Conservation (phyloP, 495 filamentous ascomycete genomes). For the Talaromyces borbonicus region DNA sequence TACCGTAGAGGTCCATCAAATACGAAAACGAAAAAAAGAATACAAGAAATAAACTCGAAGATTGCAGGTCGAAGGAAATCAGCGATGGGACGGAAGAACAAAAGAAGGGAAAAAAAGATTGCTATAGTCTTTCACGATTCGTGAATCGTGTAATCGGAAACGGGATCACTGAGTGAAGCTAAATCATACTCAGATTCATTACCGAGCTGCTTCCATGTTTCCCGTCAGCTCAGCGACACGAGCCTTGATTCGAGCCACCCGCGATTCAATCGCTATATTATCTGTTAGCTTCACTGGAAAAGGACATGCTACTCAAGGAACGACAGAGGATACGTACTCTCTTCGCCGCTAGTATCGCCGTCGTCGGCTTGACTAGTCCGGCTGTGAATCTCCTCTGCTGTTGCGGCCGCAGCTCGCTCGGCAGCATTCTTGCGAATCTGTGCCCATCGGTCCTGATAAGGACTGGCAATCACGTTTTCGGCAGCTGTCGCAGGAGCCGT, state of each 20-base stretch:
- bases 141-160: background rate
- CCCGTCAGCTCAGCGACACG: conserved; percentile 89
- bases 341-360: conserved; percentile 85
- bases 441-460: conserved; percentile 71
- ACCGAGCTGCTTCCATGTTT: conserved; percentile 52
- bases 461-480: conserved; percentile 9
- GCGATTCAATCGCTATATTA: conserved; percentile 77
- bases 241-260: conserved; percentile 95
- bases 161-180: background rate
- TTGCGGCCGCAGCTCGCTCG: conserved; percentile 53
- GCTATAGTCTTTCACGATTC: conserved; percentile 3
- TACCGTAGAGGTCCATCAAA: too few species aligned
- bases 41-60: conserved; percentile 3
- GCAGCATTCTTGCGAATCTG: conserved; percentile 92
- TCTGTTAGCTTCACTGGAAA: conserved; percentile 11
- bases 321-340: conserved; percentile 56
- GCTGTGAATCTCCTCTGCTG: conserved; percentile 44
- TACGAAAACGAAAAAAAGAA: background rate
- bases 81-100: background rate
- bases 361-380: conserved; percentile 52
- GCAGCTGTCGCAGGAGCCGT: conserved; percentile 13
- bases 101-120: background rate
- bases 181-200: background rate
- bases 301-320: background rate
- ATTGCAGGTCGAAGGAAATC: background rate